Base-by-base conservation (phyloP, 176 grass and related monocot species). In the Tuctoria greenei region DNA sequence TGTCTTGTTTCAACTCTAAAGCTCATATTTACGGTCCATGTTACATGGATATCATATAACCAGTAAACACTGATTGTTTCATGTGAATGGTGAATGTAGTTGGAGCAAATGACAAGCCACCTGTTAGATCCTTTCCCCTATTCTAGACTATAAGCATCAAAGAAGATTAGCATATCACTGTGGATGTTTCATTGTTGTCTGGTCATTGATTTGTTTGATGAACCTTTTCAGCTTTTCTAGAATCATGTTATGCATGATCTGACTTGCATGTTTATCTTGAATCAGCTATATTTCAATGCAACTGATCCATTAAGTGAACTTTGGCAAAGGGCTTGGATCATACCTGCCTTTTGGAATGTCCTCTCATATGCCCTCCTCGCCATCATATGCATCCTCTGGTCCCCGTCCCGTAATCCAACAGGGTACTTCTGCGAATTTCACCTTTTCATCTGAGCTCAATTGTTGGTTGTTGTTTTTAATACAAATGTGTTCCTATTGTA, bases 301-400 rank as follows among this genome's bases (percentile, higher is more conserved):
- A 95, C 85, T 12, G 95, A 99, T 79, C 95, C 95, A 16, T 92
- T 99, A 67, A 99, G 95, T 77, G 95, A 99, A 55, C 85, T 99
- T 66, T 99, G 95, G 95, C 89, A 81, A 85, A 82, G 95, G 65
- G 91, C 95, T 92, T 99, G 95, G 95, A 88, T 95, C 67, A 93
- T 99, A 73, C 85, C 91, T 34, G 61, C 95, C 23, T 99, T 99
- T 68, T 99, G 95, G 95, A 99, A 84, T 92, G 64, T 87, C 69
- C 92, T 99, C 36, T 95, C 95, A 17, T 99, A 86, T 80, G 89
- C 52, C 23, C 91, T 95, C 47, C 91, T 99, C 59, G 79, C 39
- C 66, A 71, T 99, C 61, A 95, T 99, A 75, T 95, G 95, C 78
- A 61, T 90, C 70, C 84, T 99, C 71, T 95, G 95, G 95, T 86